Conservation (phyloP, 2,329 filamentous ascomycete genomes). For the Lojkania enalia region DNA sequence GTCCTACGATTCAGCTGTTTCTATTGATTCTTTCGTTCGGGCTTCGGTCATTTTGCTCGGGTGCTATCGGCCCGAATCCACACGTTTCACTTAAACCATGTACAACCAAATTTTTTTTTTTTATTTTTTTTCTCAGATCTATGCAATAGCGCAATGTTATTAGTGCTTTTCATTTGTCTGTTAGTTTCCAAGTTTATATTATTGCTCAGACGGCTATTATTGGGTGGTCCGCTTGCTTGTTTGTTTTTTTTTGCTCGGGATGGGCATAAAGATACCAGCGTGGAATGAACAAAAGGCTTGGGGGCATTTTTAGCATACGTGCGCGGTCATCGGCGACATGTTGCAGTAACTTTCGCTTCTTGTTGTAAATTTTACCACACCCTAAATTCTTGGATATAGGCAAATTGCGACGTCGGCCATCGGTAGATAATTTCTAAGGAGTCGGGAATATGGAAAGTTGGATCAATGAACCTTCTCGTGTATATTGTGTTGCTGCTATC, state of each 20-base stretch:
- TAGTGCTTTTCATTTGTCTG: conserved; percentile 1
- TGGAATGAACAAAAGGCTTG: background rate
- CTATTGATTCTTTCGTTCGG: conserved; percentile 14
- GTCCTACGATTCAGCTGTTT: conserved; percentile 5
- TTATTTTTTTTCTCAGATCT: too few relatives aligned
- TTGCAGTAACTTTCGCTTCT: conserved; percentile 1
- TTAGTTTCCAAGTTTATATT: background rate
- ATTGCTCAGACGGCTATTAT: too few relatives aligned
- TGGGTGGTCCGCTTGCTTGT: too few relatives aligned
- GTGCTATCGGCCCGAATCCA: conserved; percentile 9
- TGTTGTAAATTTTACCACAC: background rate
- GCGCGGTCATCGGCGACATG: background rate
- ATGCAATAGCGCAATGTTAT: too few relatives aligned
- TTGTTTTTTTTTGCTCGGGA: background rate
- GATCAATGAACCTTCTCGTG: too few relatives aligned
- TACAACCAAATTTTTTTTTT: too few relatives aligned
- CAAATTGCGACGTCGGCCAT: too few relatives aligned
- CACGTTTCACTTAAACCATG: too few relatives aligned
- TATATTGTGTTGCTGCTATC: too few relatives aligned
- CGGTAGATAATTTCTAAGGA: too few relatives aligned
- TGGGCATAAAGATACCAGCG: background rate
- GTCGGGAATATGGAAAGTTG: too few relatives aligned
- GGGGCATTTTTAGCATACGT: background rate
- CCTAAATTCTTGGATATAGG: too few relatives aligned
- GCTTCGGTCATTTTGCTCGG: conserved; percentile 14